These are phyloP conservation scores for Escallonia herrerae DNA, from an alignment of 129 eudicot genomes.

Conservation along the genomic window DNA sequence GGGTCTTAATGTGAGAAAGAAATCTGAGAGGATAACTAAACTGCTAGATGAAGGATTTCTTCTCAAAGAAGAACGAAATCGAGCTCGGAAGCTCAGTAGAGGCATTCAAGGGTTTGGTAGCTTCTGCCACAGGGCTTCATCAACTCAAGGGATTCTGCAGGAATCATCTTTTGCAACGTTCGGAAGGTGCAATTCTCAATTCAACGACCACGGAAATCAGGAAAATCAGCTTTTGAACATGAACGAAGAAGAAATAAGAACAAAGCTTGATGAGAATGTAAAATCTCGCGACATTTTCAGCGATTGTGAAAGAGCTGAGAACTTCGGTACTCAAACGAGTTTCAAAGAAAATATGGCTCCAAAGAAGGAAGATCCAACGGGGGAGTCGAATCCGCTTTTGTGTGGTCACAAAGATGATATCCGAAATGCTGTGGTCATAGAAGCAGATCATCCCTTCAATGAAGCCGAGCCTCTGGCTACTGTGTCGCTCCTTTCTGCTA, in stretches of 20 bases:
- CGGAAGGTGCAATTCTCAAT: conserved; percentile 57
- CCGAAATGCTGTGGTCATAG: conserved; percentile 14
- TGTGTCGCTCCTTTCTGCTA: conserved; percentile 37
- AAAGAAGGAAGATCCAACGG: conserved; percentile 17
- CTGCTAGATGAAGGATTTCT: conserved; percentile 51
- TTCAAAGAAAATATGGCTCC: conserved; percentile 59
- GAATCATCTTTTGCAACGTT: conserved; percentile 27
- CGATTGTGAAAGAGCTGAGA: conserved; percentile 9
- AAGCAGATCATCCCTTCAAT: conserved; percentile 61
- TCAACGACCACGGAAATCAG: conserved; percentile 35
- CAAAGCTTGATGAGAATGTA: conserved; percentile 15
- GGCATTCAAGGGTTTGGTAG: conserved; percentile 98
- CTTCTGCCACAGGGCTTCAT: conserved; percentile 38
- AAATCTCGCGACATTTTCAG: conserved; percentile 1
- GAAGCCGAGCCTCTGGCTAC: conserved; percentile 21
- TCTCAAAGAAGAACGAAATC: conserved; percentile 67
- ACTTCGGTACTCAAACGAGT: conserved; percentile 18
- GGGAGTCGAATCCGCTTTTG: conserved; percentile 44
- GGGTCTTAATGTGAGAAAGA: conserved; percentile 80
- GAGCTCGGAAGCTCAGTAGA: conserved; percentile 68
- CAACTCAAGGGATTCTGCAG: conserved; percentile 34
- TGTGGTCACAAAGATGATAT: conserved; percentile 24
- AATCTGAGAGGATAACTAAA: conserved; percentile 61
- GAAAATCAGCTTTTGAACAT: not conserved
- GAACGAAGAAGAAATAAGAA: conserved; percentile 7